A percentile compares a stretch with the other conserved stretches of the same genome.
phyloP scores from a whole-genome alignment of 2,329 filamentous ascomycete species.

The Pseudogymnoascus sp. region DNA sequence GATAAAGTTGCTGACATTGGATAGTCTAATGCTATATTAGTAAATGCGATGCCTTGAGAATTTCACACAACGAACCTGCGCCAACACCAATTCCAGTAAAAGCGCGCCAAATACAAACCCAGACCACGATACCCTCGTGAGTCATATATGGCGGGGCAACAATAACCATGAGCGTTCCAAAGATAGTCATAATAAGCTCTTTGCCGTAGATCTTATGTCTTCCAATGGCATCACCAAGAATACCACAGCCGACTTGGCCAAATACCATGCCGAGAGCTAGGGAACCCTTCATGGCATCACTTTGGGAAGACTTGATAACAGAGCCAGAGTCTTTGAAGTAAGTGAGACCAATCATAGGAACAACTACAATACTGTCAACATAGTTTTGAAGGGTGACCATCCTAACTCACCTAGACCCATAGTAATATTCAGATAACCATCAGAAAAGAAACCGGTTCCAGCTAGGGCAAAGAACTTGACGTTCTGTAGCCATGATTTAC shows the following conservation, averaged over 20 bases:
- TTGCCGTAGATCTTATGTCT: conserved; percentile 45
- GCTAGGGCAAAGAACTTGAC: conserved; percentile 22
- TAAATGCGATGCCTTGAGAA: neutral
- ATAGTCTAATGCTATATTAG: conserved; percentile 48
- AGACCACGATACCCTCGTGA: conserved; percentile 38
- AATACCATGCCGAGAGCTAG: conserved; percentile 40
- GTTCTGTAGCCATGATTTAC: conserved; percentile 13
- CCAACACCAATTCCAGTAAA: conserved; percentile 49
- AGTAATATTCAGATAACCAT: conserved; percentile 26
- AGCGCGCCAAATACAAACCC: conserved; percentile 39
- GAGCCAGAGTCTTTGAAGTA: conserved; percentile 20
- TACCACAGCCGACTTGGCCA: conserved; percentile 40
- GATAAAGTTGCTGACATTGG: conserved; percentile 61
- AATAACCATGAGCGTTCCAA: conserved; percentile 38
- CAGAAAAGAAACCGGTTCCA: conserved; percentile 25
- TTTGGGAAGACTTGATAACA: neutral
- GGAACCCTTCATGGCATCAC: conserved; percentile 35
- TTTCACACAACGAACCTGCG: neutral
- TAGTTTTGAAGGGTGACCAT: neutral
- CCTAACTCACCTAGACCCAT: conserved; percentile 23
- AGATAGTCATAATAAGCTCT: conserved; percentile 40
- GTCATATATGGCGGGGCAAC: conserved; percentile 33
- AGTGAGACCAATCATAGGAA: conserved; percentile 24
- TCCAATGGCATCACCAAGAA: conserved; percentile 40
- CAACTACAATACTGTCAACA: conserved; percentile 16